A percentile compares a stretch with the other conserved stretches of the same genome.
Evolutionary conservation across 495 filamentous ascomycete genomes (phyloP).

Genomic region (Podospora pseudocomata): DNA sequence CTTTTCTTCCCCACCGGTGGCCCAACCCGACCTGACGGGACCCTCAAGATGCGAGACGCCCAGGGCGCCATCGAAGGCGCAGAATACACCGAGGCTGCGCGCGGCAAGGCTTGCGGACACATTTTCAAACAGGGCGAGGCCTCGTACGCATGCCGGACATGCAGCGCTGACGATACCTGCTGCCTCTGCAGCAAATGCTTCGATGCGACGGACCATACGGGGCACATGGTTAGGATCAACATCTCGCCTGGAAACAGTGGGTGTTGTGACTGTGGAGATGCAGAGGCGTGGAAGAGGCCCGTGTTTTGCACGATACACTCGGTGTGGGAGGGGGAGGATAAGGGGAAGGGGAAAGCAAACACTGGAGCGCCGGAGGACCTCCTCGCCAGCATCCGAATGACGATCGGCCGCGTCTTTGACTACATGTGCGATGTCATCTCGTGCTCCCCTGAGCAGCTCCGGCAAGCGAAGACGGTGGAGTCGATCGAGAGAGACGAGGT

Average conservation of each 20-base stretch:
- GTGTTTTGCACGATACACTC: slow-evolving; percentile 94
- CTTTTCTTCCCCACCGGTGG: slow-evolving; percentile 76
- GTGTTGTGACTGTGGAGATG: slow-evolving; percentile 95
- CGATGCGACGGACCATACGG: slow-evolving; percentile 91
- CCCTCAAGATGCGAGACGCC: slow-evolving; percentile 73
- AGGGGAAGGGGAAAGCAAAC: slow-evolving; percentile 62
- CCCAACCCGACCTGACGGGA: slow-evolving; percentile 46
- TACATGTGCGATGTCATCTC: slow-evolving; percentile 97
- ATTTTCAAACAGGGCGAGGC: slow-evolving; percentile 92
- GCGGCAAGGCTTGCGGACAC: slow-evolving; percentile 94
- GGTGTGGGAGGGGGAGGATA: slow-evolving; percentile 49
- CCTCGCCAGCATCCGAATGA: slow-evolving; percentile 69
- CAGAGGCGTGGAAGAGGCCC: slow-evolving; percentile 84
- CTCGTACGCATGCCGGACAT: slow-evolving; percentile 90
- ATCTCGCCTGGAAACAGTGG: slow-evolving; percentile 87
- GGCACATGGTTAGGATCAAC: slow-evolving; percentile 80
- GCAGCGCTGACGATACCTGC: slow-evolving; percentile 81
- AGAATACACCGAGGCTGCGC: slow-evolving; percentile 87
- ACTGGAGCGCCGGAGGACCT: slow-evolving; percentile 67
- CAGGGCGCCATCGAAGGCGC: slow-evolving; percentile 92
- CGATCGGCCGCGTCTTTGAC: slow-evolving; percentile 79
- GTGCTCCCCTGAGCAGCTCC: slow-evolving; percentile 91
- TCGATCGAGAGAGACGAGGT: slow-evolving; percentile 78
- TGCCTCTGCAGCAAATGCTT: slow-evolving; percentile 89
- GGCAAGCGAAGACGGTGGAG: slow-evolving; percentile 75